Base-by-base conservation (phyloP, 441 rosid genomes). In the Gossypium aridum region DNA sequence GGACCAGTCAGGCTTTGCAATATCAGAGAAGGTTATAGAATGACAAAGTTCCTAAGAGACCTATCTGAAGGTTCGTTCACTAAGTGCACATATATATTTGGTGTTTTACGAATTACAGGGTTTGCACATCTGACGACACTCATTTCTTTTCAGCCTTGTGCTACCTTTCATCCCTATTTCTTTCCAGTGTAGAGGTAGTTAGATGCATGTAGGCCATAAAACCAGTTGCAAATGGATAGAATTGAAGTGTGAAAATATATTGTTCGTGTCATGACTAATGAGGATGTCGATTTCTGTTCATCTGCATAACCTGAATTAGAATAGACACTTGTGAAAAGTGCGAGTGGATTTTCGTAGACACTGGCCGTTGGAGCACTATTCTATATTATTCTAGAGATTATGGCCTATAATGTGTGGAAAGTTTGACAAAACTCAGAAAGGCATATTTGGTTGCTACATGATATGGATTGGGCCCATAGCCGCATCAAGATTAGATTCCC, bases 1-100 rank as follows among this genome's bases (percentile, higher is more conserved):
- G 98, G 98, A 37, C 97, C 97, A n/a, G 93, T 93, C 73, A 83
- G 99, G 82, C 99, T 98, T 67, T 93, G 99, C 77, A 97, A 96
- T 79, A 85, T 89, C 70, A 85, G 97, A 84, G 99, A 93, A 88
- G 87, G 97, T 0, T 91, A 85, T 83, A 84, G 97, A 82, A 85
- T 97, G 97, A 98, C 26, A 93, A 92, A 82, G 83, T 93, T 86
- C 98, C 0, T 88, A 37, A 37, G 45, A 37, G 45, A 2, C 45
- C 45, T 37, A 37, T 93, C 22, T 94, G 91, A 4, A 85, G 97
- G 81, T 91, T 96, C 28, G 91, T 93, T 77, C 94, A 81, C 56
- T 92, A 89, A 77, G 76, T 76, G 28, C 31, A 59, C 51, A 71
- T 55, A 16, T 54, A 39, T 8, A 39, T 16, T 14, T 17, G 49